Evolutionary conservation across 768 basidiomycete genomes (phyloP), one percentile per base, ranked within the genome.

Genomic region (Coprinopsis marcescibilis): DNA sequence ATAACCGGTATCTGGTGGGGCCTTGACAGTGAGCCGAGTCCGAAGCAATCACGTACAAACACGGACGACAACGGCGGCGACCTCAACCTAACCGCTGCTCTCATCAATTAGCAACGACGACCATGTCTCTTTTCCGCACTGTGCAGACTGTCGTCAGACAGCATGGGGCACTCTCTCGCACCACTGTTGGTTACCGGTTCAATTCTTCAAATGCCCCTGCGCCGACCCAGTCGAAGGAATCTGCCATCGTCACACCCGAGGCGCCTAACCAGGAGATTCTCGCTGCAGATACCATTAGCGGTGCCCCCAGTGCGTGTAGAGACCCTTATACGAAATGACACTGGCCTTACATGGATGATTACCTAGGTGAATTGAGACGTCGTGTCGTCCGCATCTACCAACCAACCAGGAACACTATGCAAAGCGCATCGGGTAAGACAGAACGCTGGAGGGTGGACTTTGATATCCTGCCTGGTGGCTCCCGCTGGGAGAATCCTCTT

Each of bases 401-500:
- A 62, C 90, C 94, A 2, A 83, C 93, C 4, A 83, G 88, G 48
- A 91, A 90, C 55, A 94, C 94, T 2, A 97, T 95, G 81, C 93
- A 97, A 66, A 93, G 90, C 45, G 95, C 90, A 40, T 76, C 82
- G 33, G 83, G 80, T 43, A 93, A 93, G 66, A 78, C 80, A 10
- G 78, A 85, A 54, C 82, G 86, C 56, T 99, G 95, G 95, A 74
- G 90, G 53, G 80, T 99, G 58, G 95, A 98, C 65, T 98, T 84
- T 73, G 95, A 98, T 57, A 81, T 81, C 47, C 70, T 97, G n/a
- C 81, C 79, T 48, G 91, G 94, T 26, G 83, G 78, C 23, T 92
- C 89, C 11, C 77, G 95, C 43, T 99, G 95, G 95, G 93, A 97
- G 75, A 99, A 98, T 60, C 90, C 91, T 3, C 64, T 99, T 55